Conservation (phyloP, 495 filamentous ascomycete genomes). For the Glarea lozoyensis region DNA sequence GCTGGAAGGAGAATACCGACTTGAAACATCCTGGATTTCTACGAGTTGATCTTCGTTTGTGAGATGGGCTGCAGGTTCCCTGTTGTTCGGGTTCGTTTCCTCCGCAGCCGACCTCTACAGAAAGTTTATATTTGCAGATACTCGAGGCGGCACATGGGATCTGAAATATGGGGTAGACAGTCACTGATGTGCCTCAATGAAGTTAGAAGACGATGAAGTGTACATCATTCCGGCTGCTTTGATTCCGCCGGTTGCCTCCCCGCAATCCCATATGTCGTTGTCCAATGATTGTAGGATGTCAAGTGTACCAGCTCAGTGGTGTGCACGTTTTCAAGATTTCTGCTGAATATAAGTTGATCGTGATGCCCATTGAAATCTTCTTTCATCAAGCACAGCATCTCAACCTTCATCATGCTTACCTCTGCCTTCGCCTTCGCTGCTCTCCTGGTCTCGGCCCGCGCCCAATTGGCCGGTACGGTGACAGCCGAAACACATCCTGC, state of each 20-base stretch:
- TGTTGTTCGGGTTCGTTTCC: neutral
- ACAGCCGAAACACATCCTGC: constrained; percentile 38
- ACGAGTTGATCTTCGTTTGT: neutral
- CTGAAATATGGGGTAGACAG: neutral
- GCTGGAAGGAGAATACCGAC: neutral
- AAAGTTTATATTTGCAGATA: neutral
- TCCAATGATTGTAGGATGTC: neutral
- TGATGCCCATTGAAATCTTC: neutral
- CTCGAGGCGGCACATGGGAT: neutral
- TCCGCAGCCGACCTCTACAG: neutral
- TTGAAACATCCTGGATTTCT: neutral
- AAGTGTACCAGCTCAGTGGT: neutral
- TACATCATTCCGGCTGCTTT: constrained; percentile 15
- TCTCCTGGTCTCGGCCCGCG: constrained; percentile 17
- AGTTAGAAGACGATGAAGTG: constrained; percentile 1
- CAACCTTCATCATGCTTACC: constrained; percentile 15
- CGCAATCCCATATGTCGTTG: constrained; percentile 15
- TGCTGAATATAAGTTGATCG: constrained; percentile 12
- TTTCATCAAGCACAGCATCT: constrained; percentile 2
- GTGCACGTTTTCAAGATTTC: neutral
- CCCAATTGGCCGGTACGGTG: constrained; percentile 23
- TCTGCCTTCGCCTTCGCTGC: constrained; percentile 13
- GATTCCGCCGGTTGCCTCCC: constrained; percentile 18
- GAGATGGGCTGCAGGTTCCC: neutral
- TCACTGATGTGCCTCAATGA: constrained; percentile 3